Base-by-base conservation (phyloP, 495 filamentous ascomycete genomes). In the Xylaria nigripes region DNA sequence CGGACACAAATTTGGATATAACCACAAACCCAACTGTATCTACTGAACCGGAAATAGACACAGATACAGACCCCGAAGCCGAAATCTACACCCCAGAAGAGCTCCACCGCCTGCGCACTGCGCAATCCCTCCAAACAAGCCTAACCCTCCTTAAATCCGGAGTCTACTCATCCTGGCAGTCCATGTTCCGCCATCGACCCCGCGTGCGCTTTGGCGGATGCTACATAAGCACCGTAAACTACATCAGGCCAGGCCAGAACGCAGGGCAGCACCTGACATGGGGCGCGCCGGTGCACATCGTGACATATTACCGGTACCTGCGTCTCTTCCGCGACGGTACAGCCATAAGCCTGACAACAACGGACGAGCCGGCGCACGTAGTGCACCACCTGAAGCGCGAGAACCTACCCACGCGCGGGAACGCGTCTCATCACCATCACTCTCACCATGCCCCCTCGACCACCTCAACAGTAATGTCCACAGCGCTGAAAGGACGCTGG, bases 161-260 rank as follows among this genome's bases (percentile, higher is more conserved):
- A 3, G 70, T 73, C 29, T 78, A 79, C 57, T 48, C 51, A 2
- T 70, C 69, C 18, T 86, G 80, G 76, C 73, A 75, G 49, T 61
- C 64, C 45, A 89, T 96, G 73, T 93, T 96, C 70, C 86, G 86
- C 15, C 67, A 71, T 0, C 87, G 89, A 2, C 92, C 93, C 1
- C 84, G 93, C 29, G 78, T 98, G 51, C 89, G 93, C 24, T 98
- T 93, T 71, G 90, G 90, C 56, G 93, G 93, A 13, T 84, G 87
- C 67, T 98, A 98, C 72, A 98, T 98, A 70, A 85, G 81, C 68
- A 97, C 93, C 0, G 89, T 95, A 45, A 97, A 97, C 72, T 98
- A 98, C 69, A 82, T 86, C 29, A 86, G 93, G 1, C 72, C 88
- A 1, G 93, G 93, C 47, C 83, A 61, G 69, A 81, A 59, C 69